Percentiles rank a stretch among this genome's conserved stretches.
Evolutionary conservation across 1,139 yeast genomes (phyloP).

Genomic region (Geotrichum cucujoidarum): DNA sequence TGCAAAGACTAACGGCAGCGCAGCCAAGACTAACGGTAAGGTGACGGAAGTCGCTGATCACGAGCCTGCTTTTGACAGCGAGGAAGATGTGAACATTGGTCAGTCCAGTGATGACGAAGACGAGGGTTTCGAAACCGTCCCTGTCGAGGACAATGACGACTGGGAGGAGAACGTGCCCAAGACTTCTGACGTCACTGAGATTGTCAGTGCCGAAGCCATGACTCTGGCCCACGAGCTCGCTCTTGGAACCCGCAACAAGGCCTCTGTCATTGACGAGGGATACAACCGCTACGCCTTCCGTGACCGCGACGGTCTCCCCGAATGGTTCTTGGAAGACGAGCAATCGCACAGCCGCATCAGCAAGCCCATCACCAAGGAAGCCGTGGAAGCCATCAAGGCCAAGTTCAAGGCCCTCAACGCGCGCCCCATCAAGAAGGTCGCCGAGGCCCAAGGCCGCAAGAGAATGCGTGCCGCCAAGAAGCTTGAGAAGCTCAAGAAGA

Average conservation of each 20-base stretch:
- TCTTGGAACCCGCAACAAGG: constrained; percentile 74
- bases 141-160: constrained; percentile 36
- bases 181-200: constrained; percentile 52
- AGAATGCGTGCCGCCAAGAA: constrained; percentile 88
- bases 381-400: constrained; percentile 85
- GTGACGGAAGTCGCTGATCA: constrained; percentile 22
- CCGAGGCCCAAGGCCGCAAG: constrained; percentile 96
- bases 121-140: constrained; percentile 32
- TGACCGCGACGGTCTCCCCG: constrained; percentile 85
- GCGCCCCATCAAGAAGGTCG: constrained; percentile 94
- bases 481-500: constrained; percentile 86
- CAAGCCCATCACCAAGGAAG: constrained; percentile 95
- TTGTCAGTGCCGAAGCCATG: constrained; percentile 96
- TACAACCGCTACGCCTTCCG: constrained; percentile 88
- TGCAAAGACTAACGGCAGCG: constrained; percentile 27
- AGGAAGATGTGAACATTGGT: constrained; percentile 30
- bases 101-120: constrained; percentile 37
- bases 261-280: constrained; percentile 84
- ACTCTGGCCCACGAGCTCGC: constrained; percentile 96
- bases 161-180: constrained; percentile 31
- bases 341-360: constrained; percentile 74
- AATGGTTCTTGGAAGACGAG: constrained; percentile 95
- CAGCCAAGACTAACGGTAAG: constrained; percentile 20
- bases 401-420: constrained; percentile 89
- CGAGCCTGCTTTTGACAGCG: constrained; percentile 25